Evolutionary conservation across 179 eudicot species (phyloP), one percentile per base, ranked within the genome.

Genomic region (Actinidia polygama): DNA sequence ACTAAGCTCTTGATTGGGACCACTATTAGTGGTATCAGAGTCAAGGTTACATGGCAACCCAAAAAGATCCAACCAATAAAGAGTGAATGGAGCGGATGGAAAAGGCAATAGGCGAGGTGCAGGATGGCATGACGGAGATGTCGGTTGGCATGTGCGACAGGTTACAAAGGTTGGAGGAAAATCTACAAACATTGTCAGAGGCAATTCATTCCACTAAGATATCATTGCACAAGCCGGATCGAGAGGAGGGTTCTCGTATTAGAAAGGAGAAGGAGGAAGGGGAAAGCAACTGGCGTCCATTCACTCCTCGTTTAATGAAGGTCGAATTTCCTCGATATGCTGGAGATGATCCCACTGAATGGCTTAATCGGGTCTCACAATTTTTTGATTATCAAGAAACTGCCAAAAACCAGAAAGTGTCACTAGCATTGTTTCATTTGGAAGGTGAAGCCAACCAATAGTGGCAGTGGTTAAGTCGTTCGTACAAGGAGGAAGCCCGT

Each of bases 11-110:
- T 63, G 68, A 63, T 30, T 63, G 68, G 68, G 68, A 63, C 36
- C n/a, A n/a, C 68, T 63, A 63, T 63, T 30, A 63, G 36, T 63
- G 68, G 68, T 21, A 63, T 63, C 68, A 63, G 68, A 63, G 68
- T 63, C 23, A 14, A n/a, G 68, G 23, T 63, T 63, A 63, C 68
- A 63, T 63, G 68, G 36, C n/a, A n/a, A n/a, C n/a, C n/a, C n/a
- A n/a, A n/a, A n/a, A n/a, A n/a, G n/a, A n/a, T n/a, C n/a, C 68
- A 63, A 63, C 68, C n/a, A 63, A 63, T 7, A 63, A 63, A 30
- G 68, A 63, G 23, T 30, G 68, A 0, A 63, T 63, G 0, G 68
- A 63, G 68, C 36, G 21, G 19, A 23, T 61, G 19, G 66, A 61
- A 61, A 26, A 8, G 26, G 66, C 24, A 26, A 23, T 61, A 19